Percentiles rank a stretch among this genome's conserved stretches.
These are phyloP conservation scores for Penicillium pulvis DNA, from an alignment of 495 filamentous ascomycete species.

Conservation along the genomic window DNA sequence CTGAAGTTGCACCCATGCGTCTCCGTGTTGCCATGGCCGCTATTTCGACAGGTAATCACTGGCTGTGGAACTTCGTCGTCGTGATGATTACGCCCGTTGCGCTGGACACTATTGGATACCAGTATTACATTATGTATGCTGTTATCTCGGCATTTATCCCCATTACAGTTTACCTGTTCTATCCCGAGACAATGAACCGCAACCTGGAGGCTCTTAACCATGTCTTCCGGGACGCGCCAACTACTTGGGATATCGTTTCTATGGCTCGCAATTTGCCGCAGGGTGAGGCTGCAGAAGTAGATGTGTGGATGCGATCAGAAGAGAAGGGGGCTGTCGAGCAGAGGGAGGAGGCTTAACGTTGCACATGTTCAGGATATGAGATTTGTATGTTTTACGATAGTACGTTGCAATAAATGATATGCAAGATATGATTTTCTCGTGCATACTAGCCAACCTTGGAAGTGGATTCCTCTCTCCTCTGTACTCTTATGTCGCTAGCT, in stretches of 20 bases:
- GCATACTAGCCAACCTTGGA: too few species aligned
- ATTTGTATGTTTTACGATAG: background rate
- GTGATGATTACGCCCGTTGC: slow-evolving; percentile 59
- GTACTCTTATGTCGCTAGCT: too few species aligned
- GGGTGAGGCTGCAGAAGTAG: slow-evolving; percentile 14
- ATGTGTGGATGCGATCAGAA: slow-evolving; percentile 12
- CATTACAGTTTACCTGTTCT: slow-evolving; percentile 62
- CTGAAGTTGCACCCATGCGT: slow-evolving; percentile 53
- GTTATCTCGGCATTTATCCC: slow-evolving; percentile 29
- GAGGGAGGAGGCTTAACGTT: slow-evolving; percentile 14
- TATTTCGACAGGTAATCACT: slow-evolving; percentile 52
- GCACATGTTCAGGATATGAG: background rate
- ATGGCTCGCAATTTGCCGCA: slow-evolving; percentile 25
- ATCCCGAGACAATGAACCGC: slow-evolving; percentile 53
- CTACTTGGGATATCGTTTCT: slow-evolving; percentile 25
- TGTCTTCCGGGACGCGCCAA: slow-evolving; percentile 22
- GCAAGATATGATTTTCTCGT: background rate
- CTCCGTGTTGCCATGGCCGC: slow-evolving; percentile 50
- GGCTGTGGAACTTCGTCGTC: slow-evolving; percentile 50
- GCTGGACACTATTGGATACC: slow-evolving; percentile 51
- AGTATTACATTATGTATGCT: slow-evolving; percentile 61
- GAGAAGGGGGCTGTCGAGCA: slow-evolving; percentile 17
- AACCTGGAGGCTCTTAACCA: slow-evolving; percentile 26
- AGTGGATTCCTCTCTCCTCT: too few species aligned
- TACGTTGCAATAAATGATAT: background rate